A percentile compares a stretch with the other conserved stretches of the same genome.
Evolutionary conservation across 2,329 filamentous ascomycete species (phyloP).

Genomic region (Ceratocystis diversiconidia): DNA sequence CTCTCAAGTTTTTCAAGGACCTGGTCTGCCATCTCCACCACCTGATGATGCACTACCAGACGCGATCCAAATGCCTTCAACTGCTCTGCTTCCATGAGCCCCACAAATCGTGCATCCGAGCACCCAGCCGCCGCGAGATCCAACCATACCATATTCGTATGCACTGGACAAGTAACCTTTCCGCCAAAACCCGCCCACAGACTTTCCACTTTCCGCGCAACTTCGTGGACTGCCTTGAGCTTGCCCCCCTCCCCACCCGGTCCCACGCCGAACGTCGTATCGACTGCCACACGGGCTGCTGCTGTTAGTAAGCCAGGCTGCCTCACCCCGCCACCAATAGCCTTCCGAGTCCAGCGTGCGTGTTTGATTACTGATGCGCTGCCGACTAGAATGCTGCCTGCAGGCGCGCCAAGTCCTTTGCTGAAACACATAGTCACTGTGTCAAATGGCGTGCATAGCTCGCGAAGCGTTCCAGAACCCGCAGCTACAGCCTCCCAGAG

Average conservation of each 20-base stretch:
- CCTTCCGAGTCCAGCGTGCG: conserved; percentile 43
- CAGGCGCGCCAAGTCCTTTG: conserved; percentile 69
- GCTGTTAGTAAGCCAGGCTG: conserved; percentile 61
- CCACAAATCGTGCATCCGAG: conserved; percentile 26
- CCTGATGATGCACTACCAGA: conserved; percentile 43
- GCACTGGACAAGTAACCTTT: conserved; percentile 50
- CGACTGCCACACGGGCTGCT: conserved; percentile 54
- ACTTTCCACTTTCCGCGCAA: conserved; percentile 50
- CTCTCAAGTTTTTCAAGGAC: conserved; percentile 42
- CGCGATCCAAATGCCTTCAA: conserved; percentile 30
- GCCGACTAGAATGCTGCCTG: conserved; percentile 61
- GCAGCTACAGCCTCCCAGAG: conserved; percentile 70
- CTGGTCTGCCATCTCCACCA: conserved; percentile 44
- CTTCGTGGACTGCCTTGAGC: conserved; percentile 44
- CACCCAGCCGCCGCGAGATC: conserved; percentile 50
- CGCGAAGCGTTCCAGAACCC: conserved; percentile 50
- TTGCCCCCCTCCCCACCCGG: conserved; percentile 37
- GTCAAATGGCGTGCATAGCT: conserved; percentile 57
- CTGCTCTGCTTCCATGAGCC: conserved; percentile 30
- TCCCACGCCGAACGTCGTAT: conserved; percentile 31
- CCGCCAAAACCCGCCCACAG: conserved; percentile 60
- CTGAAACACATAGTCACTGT: conserved; percentile 66
- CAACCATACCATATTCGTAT: conserved; percentile 90
- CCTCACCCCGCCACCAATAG: conserved; percentile 57
- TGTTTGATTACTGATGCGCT: conserved; percentile 26